Conservation (phyloP, 2,329 filamentous ascomycete species). For the Alternaria viburni region DNA sequence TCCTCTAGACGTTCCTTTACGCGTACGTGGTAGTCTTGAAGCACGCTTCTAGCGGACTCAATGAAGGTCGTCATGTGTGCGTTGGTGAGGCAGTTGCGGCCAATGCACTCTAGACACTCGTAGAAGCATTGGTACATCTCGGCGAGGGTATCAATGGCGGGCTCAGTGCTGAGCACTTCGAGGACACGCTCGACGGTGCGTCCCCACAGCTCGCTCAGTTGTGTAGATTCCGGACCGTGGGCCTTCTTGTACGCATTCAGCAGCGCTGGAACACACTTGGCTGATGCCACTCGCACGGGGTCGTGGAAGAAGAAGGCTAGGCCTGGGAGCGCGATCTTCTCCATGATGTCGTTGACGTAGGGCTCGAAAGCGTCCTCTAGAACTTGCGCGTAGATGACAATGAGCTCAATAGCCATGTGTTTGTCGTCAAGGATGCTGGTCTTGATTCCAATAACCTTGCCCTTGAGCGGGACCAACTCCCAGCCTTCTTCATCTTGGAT, state of each 20-base stretch:
- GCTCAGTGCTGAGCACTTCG: constrained; percentile 91
- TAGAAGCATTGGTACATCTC: constrained; percentile 99
- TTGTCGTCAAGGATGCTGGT: constrained; percentile 98
- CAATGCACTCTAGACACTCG: constrained; percentile 93
- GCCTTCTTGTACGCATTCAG: constrained; percentile 93
- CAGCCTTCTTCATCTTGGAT: constrained; percentile 95
- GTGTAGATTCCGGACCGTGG: constrained; percentile 78
- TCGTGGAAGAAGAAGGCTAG: constrained; percentile 99
- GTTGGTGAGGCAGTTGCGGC: constrained; percentile 78
- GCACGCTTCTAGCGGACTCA: constrained; percentile 79
- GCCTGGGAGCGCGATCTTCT: constrained; percentile 92
- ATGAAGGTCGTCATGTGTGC: constrained; percentile 89
- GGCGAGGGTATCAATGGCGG: constrained; percentile 92
- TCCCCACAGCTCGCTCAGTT: constrained; percentile 83
- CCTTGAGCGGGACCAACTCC: constrained; percentile 96
- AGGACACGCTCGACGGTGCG: constrained; percentile 88
- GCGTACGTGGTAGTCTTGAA: constrained; percentile 91
- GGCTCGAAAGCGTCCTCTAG: constrained; percentile 91
- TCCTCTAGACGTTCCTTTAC: constrained; percentile 86
- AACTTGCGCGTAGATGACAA: constrained; percentile 96
- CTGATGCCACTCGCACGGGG: constrained; percentile 91
- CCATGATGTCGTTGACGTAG: constrained; percentile 91
- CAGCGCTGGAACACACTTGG: constrained; percentile 91
- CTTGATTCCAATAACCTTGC: constrained; percentile 97
- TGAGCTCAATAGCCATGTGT: constrained; percentile 98